Conservation (phyloP, 2,329 filamentous ascomycete species). For the Nothophaeocryptopus gaeumannii region DNA sequence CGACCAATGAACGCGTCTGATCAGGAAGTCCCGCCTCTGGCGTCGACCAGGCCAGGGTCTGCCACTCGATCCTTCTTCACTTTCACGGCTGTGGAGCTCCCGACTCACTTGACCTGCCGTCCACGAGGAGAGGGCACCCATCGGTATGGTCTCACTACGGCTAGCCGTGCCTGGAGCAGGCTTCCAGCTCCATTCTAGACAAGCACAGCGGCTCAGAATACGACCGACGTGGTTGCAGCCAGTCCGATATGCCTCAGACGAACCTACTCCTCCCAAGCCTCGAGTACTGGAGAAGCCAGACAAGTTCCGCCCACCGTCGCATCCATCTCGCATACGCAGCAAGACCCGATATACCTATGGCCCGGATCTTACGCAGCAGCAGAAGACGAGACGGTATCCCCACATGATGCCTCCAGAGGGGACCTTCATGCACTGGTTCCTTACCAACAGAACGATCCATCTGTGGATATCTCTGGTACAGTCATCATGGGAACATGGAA, state of each 20-base stretch:
- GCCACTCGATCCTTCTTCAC: too few species aligned
- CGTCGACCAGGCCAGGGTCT: too few species aligned
- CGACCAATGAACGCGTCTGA: too few species aligned
- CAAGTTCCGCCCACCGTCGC: conserved; percentile 89
- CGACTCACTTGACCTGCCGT: too few species aligned
- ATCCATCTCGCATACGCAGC: conserved; percentile 66
- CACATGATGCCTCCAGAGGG: conserved; percentile 83
- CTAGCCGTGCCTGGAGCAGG: conserved; percentile 17
- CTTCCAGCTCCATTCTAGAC: conserved; percentile 29
- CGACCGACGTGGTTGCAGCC: conserved; percentile 5
- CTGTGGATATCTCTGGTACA: conserved; percentile 78
- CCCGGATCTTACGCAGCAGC: conserved; percentile 63
- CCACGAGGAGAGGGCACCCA: neutral
- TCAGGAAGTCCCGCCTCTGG: too few species aligned
- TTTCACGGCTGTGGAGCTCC: too few species aligned
- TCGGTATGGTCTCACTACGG: conserved; percentile 11
- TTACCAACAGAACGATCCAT: conserved; percentile 74
- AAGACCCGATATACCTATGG: conserved; percentile 68
- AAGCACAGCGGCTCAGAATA: conserved; percentile 19
- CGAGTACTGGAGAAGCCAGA: conserved; percentile 80
- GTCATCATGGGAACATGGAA: conserved; percentile 8
- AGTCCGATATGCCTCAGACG: conserved; percentile 32
- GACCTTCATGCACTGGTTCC: conserved; percentile 79
- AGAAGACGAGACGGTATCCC: conserved; percentile 73
- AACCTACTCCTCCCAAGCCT: conserved; percentile 51